These are phyloP conservation scores for Penicillium atrosanguineum DNA, from an alignment of 495 filamentous ascomycete species.

Conservation along the genomic window DNA sequence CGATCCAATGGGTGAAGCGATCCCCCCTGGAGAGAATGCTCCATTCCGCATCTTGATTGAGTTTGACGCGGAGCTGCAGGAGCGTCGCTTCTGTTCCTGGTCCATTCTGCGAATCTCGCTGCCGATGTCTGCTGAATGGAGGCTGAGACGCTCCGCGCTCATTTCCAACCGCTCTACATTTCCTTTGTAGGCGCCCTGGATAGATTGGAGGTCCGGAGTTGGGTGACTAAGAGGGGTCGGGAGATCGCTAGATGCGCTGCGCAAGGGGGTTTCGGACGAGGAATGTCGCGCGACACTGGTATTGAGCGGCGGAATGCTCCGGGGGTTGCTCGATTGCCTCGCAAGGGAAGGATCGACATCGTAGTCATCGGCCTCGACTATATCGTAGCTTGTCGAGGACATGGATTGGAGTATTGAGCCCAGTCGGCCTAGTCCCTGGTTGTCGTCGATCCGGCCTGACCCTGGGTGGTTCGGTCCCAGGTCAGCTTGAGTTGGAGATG, in stretches of 20 bases:
- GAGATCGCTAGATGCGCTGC: slow-evolving; percentile 57
- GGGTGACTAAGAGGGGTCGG: slow-evolving; percentile 68
- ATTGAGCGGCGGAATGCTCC: slow-evolving; percentile 34
- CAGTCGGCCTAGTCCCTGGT: slow-evolving; percentile 24
- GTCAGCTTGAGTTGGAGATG: slow-evolving; percentile 28
- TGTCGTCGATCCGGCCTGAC: slow-evolving; percentile 23
- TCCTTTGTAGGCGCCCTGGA: slow-evolving; percentile 69
- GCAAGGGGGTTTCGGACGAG: slow-evolving; percentile 50
- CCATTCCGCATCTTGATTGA: slow-evolving; percentile 72
- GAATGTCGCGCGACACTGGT: slow-evolving; percentile 30
- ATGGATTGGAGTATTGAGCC: slow-evolving; percentile 44
- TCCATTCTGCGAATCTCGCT: slow-evolving; percentile 79
- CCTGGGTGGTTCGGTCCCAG: slow-evolving; percentile 22
- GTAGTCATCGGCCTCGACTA: slow-evolving; percentile 49
- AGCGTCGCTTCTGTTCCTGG: slow-evolving; percentile 66
- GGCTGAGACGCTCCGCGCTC: slow-evolving; percentile 77
- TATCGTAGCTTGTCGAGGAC: slow-evolving; percentile 43
- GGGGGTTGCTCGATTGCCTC: slow-evolving; percentile 26
- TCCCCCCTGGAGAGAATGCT: slow-evolving; percentile 70
- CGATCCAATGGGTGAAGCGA: slow-evolving; percentile 65
- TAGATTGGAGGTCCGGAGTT: slow-evolving; percentile 68
- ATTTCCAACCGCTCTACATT: slow-evolving; percentile 83
- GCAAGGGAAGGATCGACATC: slow-evolving; percentile 33
- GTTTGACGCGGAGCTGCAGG: slow-evolving; percentile 49
- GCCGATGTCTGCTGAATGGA: slow-evolving; percentile 73